phyloP scores from a whole-genome alignment of 169 alveolate genomes.

The Babesia microti region DNA sequence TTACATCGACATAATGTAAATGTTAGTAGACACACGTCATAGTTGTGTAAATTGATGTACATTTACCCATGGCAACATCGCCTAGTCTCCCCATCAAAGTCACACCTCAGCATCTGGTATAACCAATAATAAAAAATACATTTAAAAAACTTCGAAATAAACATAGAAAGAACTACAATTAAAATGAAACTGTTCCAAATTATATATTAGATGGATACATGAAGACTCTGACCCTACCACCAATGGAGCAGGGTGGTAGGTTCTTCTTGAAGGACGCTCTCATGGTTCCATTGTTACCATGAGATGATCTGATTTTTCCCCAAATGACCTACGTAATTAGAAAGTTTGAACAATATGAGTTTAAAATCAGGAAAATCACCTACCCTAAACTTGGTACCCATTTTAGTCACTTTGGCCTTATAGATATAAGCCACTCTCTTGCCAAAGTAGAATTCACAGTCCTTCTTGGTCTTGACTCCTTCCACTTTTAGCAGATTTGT shows the following conservation, averaged over 20 bases:
- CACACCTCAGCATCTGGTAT: not conserved
- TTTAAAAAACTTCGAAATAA: not conserved
- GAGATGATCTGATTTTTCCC: slow-evolving; percentile 94
- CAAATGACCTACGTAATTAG: slow-evolving; percentile 65
- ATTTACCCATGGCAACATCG: no score
- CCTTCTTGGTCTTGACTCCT: slow-evolving; percentile 89
- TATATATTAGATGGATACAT: slow-evolving; percentile 86
- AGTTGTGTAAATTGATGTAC: no score
- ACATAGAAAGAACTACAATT: not conserved
- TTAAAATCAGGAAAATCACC: not conserved
- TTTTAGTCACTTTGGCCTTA: slow-evolving; percentile 83
- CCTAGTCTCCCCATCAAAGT: no score
- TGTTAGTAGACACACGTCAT: no score
- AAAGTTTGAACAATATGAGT: not conserved
- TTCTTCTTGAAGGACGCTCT: slow-evolving; percentile 88
- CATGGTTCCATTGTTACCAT: slow-evolving; percentile 95
- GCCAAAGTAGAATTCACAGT: slow-evolving; percentile 90
- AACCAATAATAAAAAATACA: not conserved
- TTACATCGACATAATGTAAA: no score
- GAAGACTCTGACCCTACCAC: slow-evolving; percentile 89
- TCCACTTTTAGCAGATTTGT: slow-evolving; percentile 87
- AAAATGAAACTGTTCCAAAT: slow-evolving; percentile 10
- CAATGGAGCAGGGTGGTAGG: slow-evolving; percentile 94
- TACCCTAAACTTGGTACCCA: slow-evolving; percentile 86
- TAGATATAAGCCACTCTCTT: slow-evolving; percentile 94